Evolutionary conservation across 1,139 yeast genomes (phyloP), one percentile per base, ranked within the genome.

Genomic region (Debaryomycetaceae sp.): DNA sequence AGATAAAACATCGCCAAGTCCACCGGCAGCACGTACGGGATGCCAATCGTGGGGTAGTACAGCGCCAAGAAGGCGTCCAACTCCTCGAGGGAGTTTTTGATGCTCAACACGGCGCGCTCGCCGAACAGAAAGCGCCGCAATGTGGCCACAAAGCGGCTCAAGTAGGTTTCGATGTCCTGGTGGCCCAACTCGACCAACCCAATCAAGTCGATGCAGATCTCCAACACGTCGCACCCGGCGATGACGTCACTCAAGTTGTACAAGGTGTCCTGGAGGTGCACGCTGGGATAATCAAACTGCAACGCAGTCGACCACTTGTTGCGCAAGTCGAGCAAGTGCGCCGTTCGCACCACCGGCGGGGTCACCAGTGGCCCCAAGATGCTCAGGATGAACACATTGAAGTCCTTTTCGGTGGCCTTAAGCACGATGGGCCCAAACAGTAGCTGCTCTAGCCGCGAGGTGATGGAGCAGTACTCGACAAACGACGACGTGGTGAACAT

Each of bases 151-250:
- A 39, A 32, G 18, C 39, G 32, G 7, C 27, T 35, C 11, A 39
- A 25, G 21, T 31, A 17, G 14, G 23, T 30, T 24, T 21, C 34
- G 15, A 31, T 16, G 20, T 28, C 28, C 12, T 24, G 12, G 3
- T 30, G 12, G 3, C 32, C 34, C 6, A 23, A 21, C 18, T 34
- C 30, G 6, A 42, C 37, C 10, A 43, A 27, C 8, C 28, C 29
- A 4, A 35, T 31, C n/a, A 42, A 28, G 30, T 41, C 38, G 9
- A 43, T 25, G 11, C 27, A 28, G 5, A 43, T 26, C 14, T 42
- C 43, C 5, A 43, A 30, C 11, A 40, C 32, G 25, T 43, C 47
- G 16, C 38, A 35, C 3, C 47, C 47, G 21, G 25, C 21, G 10
- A 34, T 23, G 7, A 31, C 24, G 8, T 25, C 27, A 19, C 25